A percentile compares a stretch with the other conserved stretches of the same genome.
phyloP scores from a whole-genome alignment of 257 asterid species.

The Eustoma russellianum region DNA sequence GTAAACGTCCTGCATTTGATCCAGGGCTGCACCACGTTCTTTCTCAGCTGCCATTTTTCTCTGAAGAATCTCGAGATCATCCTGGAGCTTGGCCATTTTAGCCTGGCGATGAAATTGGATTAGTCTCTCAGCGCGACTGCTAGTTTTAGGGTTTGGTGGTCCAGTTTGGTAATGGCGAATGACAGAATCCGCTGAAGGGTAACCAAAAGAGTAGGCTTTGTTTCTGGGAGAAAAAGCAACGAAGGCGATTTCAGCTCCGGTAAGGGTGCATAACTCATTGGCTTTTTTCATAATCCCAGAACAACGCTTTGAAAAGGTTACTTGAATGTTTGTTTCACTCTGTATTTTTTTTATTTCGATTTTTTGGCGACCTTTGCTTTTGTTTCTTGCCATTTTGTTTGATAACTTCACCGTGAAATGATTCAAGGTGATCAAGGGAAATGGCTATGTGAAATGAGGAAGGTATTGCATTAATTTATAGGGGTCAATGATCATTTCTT shows the following conservation, averaged over 20 bases:
- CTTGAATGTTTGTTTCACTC: background rate
- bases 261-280: constrained; percentile 2
- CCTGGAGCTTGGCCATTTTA: background rate
- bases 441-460: too few relatives aligned
- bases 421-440: too few relatives aligned
- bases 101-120: background rate
- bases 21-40: background rate
- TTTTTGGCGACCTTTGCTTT: constrained; percentile 5
- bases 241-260: constrained; percentile 4
- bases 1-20: background rate
- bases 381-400: constrained; percentile 5
- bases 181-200: background rate
- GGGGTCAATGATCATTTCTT: too few relatives aligned
- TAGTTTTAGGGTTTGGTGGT: too few relatives aligned
- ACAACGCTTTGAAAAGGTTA: constrained; percentile 6
- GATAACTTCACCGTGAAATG: too few relatives aligned
- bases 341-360: constrained; percentile 4
- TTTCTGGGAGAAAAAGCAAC: constrained; percentile 1
- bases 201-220: constrained; percentile 5
- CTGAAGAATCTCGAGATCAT: background rate
- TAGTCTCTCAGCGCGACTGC: too few relatives aligned
- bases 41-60: background rate
- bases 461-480: too few relatives aligned
- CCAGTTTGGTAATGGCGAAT: background rate
- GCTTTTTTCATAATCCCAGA: background rate